Evolutionary conservation across 805 yeast genomes (phyloP), one percentile per base, ranked within the genome.

Genomic region (Scheffersomyces spartinae): DNA sequence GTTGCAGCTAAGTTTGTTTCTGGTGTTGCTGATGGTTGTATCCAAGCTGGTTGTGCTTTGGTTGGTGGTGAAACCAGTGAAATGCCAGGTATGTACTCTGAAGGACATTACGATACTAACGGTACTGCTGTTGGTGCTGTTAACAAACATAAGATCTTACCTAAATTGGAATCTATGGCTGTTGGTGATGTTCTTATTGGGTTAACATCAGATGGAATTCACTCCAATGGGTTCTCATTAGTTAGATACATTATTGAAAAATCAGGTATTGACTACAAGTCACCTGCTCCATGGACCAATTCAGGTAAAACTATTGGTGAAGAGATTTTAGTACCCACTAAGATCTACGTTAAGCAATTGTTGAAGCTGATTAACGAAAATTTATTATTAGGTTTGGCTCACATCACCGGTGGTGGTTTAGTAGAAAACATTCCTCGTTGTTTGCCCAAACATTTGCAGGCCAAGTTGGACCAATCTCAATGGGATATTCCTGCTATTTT

Each of bases 121-220:
- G 99, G 99, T 55, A 93, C 98, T 18, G 93, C 96, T 27, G 86
- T 91, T 22, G 99, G 99, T 45, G 98, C 98, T 9, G 96, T 91
- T 4, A 60, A 70, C 38, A 83, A 79, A 44, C 55, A 60, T 29
- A 66, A 70, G 33, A 71, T 91, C 25, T 62, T 91, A 38, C 99
- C 99, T 25, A 68, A 68, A 36, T 47, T 64, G 13, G 60, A 68
- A 13, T 62, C 54, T 24, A 83, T 91, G 94, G 42, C 59, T 16
- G 68, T 57, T 12, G 97, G 97, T 20, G 78, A 91, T 49, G 73
- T 85, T 10, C 49, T 91, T 21, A 61, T 91, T 25, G 99, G 98
- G 31, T 59, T 91, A 36, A 81, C 71, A 22, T 84, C 97, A 5
- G 81, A 79, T 46, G 99, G 99, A 44, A 71, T 84, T 21, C 99